Percentiles rank a stretch among this genome's conserved stretches.
phyloP scores from a whole-genome alignment of 2,329 filamentous ascomycete genomes.

The Neonectria neomacrospora region DNA sequence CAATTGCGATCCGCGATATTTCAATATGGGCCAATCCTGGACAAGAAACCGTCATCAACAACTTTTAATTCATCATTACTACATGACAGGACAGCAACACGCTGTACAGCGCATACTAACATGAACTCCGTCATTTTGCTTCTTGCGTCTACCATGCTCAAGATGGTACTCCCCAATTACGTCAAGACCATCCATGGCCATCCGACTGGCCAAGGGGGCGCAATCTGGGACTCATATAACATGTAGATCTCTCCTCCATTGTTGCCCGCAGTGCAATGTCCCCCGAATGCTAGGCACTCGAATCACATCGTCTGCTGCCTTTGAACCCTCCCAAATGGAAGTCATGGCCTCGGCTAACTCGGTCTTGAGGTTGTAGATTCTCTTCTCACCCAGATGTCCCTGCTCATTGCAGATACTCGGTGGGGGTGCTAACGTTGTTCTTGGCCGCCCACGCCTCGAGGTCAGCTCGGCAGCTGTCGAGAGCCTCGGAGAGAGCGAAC shows the following conservation, averaged over 20 bases:
- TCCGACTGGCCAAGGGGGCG: slow-evolving; percentile 36
- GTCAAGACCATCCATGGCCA: slow-evolving; percentile 38
- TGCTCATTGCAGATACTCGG: slow-evolving; percentile 42
- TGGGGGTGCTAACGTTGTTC: slow-evolving; percentile 51
- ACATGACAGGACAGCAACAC: slow-evolving; percentile 15
- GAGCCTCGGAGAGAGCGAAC: slow-evolving; percentile 74
- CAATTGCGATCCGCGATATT: not conserved
- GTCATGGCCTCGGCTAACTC: slow-evolving; percentile 9
- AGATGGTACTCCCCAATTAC: slow-evolving; percentile 39
- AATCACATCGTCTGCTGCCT: slow-evolving; percentile 17
- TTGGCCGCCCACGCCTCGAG: slow-evolving; percentile 50
- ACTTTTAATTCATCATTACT: slow-evolving; percentile 39
- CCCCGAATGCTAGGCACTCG: slow-evolving; percentile 7
- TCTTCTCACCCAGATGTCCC: not conserved
- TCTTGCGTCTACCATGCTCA: slow-evolving; percentile 37
- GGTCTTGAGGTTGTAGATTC: slow-evolving; percentile 10
- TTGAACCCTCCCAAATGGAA: slow-evolving; percentile 10
- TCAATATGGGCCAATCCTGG: not conserved
- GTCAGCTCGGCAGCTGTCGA: slow-evolving; percentile 52
- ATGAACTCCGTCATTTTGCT: slow-evolving; percentile 18
- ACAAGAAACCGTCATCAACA: slow-evolving; percentile 11
- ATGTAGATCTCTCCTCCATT: slow-evolving; percentile 34
- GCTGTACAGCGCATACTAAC: slow-evolving; percentile 16
- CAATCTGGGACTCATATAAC: slow-evolving; percentile 38
- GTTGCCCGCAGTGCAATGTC: slow-evolving; percentile 8